phyloP scores from a whole-genome alignment of 2,329 filamentous ascomycete genomes.

The Exserohilum rostratum region DNA sequence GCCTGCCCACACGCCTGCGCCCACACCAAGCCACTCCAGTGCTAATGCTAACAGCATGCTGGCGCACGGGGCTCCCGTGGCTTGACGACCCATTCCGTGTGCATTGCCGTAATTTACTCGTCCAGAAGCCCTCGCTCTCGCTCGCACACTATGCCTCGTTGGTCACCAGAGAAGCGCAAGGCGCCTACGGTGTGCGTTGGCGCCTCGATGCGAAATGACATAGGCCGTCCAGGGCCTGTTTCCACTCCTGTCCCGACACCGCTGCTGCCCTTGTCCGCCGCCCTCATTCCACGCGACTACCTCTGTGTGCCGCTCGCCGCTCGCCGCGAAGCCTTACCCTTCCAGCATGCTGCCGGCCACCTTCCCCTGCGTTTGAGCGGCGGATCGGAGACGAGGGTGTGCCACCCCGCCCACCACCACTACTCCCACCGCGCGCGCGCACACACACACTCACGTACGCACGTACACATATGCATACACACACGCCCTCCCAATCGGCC shows the following conservation, averaged over 20 bases:
- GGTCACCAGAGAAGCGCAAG: slow-evolving; percentile 22
- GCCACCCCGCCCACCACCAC: slow-evolving; percentile 28
- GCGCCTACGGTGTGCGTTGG: slow-evolving; percentile 38
- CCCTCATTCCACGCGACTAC: slow-evolving; percentile 25
- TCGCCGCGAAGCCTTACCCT: slow-evolving; percentile 14
- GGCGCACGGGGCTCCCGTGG: slow-evolving; percentile 34
- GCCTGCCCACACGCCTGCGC: background rate
- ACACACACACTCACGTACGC: no score
- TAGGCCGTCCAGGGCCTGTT: slow-evolving; percentile 28
- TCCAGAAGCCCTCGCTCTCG: slow-evolving; percentile 9
- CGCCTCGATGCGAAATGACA: slow-evolving; percentile 39
- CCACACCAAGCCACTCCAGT: background rate
- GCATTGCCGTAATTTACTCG: slow-evolving; percentile 35
- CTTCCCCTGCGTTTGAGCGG: slow-evolving; percentile 36
- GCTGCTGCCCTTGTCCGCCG: slow-evolving; percentile 24
- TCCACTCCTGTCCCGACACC: slow-evolving; percentile 24
- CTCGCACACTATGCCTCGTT: slow-evolving; percentile 26
- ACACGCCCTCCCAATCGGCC: slow-evolving; percentile 29
- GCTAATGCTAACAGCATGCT: slow-evolving; percentile 14
- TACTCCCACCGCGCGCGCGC: no score
- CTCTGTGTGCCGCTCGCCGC: slow-evolving; percentile 18
- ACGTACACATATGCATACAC: no score
- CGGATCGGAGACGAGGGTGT: slow-evolving; percentile 31
- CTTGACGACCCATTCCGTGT: slow-evolving; percentile 21
- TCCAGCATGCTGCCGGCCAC: slow-evolving; percentile 27